Conservation (phyloP, 768 basidiomycete species). For the Leccinellum luteum region DNA sequence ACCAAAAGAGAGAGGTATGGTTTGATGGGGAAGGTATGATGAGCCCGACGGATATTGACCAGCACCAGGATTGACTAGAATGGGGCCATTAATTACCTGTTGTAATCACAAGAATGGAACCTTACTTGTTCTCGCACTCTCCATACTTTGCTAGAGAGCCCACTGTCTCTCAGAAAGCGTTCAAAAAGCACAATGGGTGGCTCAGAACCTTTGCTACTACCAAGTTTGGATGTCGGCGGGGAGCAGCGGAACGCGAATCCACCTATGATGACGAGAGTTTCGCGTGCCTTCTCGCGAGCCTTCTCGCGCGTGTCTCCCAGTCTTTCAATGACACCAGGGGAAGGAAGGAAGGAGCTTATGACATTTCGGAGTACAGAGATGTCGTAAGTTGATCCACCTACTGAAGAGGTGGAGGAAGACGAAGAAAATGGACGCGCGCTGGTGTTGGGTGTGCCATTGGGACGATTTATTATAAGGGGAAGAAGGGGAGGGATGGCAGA, state of each 20-base stretch:
- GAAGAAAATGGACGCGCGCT: conserved; percentile 43
- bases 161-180: conserved; percentile 65
- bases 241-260: conserved; percentile 66
- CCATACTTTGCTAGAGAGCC: conserved; percentile 79
- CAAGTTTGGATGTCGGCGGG: conserved; percentile 42
- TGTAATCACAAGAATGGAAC: neutral
- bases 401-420: conserved; percentile 51
- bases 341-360: conserved; percentile 64
- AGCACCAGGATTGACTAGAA: conserved; percentile 60
- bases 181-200: conserved; percentile 71
- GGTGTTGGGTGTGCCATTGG: conserved; percentile 25
- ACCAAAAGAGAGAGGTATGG: conserved; percentile 80
- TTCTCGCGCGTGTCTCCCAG: conserved; percentile 76
- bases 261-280: conserved; percentile 72
- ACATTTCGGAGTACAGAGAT: conserved; percentile 61
- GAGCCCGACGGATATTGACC: conserved; percentile 67
- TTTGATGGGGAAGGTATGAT: conserved; percentile 75
- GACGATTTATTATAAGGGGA: conserved; percentile 54
- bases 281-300: conserved; percentile 69
- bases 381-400: conserved; percentile 46
- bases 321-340: conserved; percentile 78
- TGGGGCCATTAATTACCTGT: neutral
- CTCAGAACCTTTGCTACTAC: conserved; percentile 61
- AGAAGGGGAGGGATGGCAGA: conserved; percentile 65
- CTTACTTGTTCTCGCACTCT: conserved; percentile 84